These are phyloP conservation scores for Fusarium pininemorale DNA, from an alignment of 2,329 filamentous ascomycete genomes.

Conservation along the genomic window DNA sequence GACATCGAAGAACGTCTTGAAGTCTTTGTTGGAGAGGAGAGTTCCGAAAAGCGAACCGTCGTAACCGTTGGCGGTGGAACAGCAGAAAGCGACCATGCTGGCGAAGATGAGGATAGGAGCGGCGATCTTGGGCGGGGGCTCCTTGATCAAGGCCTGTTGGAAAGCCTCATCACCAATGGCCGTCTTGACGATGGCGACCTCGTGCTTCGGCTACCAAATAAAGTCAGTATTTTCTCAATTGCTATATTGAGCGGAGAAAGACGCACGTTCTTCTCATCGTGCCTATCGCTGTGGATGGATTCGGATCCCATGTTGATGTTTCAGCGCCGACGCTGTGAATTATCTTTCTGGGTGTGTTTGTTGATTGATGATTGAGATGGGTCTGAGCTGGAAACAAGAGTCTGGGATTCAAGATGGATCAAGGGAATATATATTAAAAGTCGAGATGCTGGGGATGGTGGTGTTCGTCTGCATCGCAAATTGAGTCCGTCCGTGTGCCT, in stretches of 20 bases:
- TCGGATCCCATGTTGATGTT: constrained; percentile 30
- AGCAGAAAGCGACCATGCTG: constrained; percentile 42
- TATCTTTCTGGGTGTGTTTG: background rate
- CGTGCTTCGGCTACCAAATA: background rate
- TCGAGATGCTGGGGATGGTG: background rate
- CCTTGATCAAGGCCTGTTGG: constrained; percentile 44
- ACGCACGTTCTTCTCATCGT: constrained; percentile 27
- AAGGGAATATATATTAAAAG: constrained; percentile 28
- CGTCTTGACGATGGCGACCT: constrained; percentile 32
- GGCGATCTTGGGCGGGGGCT: constrained; percentile 36
- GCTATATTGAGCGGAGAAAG: fast-evolving
- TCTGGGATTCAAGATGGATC: background rate
- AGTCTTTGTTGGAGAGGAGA: constrained; percentile 57
- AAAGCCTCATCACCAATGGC: constrained; percentile 42
- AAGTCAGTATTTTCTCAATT: background rate
- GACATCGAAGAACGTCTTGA: constrained; percentile 57
- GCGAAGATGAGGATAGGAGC: constrained; percentile 34
- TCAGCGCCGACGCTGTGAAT: constrained; percentile 12
- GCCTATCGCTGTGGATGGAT: constrained; percentile 27
- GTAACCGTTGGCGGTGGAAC: constrained; percentile 44
- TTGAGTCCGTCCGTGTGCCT: background rate
- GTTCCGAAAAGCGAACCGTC: constrained; percentile 63
- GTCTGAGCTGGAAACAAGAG: background rate
- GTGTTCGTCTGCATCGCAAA: background rate
- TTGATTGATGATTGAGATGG: constrained; percentile 8